Percentiles rank a stretch among this genome's conserved stretches.
These are phyloP conservation scores for Pseudonitzschia delicatissima DNA, from an alignment of 108 stramenopile genomes.

Conservation along the genomic window DNA sequence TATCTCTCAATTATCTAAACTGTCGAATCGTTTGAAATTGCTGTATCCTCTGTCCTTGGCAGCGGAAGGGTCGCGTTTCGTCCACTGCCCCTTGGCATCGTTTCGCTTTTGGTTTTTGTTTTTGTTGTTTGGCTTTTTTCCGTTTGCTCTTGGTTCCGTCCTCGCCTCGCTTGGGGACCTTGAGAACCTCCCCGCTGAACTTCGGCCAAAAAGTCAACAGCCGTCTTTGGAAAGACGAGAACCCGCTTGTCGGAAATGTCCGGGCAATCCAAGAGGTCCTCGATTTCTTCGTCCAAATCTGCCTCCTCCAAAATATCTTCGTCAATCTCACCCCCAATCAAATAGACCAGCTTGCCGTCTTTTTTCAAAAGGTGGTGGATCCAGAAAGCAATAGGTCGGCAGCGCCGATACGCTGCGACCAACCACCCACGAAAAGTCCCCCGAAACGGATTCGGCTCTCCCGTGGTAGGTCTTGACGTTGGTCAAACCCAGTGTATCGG, in stretches of 20 bases:
- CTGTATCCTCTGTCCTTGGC: slow-evolving; percentile 76
- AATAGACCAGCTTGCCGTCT: slow-evolving; percentile 64
- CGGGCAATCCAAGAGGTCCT: slow-evolving; percentile 39
- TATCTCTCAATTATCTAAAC: slow-evolving; percentile 12
- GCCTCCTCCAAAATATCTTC: slow-evolving; percentile 39
- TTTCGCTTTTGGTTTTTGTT: slow-evolving; percentile 18
- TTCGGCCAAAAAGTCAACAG: slow-evolving; percentile 49
- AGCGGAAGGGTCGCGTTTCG: slow-evolving; percentile 34
- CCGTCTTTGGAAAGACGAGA: slow-evolving; percentile 44
- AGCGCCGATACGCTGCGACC: slow-evolving; percentile 79
- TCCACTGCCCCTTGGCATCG: slow-evolving; percentile 63
- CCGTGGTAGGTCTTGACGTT: slow-evolving; percentile 78
- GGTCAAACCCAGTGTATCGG: slow-evolving; percentile 47
- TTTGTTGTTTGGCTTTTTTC: slow-evolving; percentile 21
- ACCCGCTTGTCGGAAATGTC: slow-evolving; percentile 73
- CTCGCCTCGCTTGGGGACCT: slow-evolving; percentile 6
- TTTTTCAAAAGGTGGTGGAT: slow-evolving; percentile 53
- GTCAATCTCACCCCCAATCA: slow-evolving; percentile 79
- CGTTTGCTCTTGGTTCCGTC: slow-evolving; percentile 4
- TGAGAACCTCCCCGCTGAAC: slow-evolving; percentile 52
- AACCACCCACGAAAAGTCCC: slow-evolving; percentile 57
- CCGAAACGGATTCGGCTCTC: slow-evolving; percentile 46
- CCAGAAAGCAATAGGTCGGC: slow-evolving; percentile 73
- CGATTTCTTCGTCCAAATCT: slow-evolving; percentile 39
- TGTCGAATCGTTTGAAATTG: slow-evolving; percentile 68